These are phyloP conservation scores for Malus hybrid DNA, from an alignment of 331 rosid species.

Conservation along the genomic window DNA sequence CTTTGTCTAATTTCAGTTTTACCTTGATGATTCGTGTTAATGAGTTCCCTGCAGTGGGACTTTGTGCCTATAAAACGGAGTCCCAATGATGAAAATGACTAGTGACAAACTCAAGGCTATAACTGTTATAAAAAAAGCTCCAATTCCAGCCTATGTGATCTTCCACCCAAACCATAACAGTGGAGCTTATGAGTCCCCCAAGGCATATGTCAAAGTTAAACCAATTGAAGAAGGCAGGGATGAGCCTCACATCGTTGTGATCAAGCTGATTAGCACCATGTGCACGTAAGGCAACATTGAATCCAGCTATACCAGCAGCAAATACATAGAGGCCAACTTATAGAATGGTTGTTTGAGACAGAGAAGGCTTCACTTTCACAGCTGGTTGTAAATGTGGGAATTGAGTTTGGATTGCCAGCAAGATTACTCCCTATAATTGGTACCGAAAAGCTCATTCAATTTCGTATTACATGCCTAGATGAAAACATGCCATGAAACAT, in stretches of 20 bases:
- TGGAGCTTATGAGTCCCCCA: conserved; percentile 13
- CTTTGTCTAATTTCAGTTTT: background rate
- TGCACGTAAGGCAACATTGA: conserved; percentile 28
- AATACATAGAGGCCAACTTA: conserved; percentile 18
- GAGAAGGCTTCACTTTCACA: background rate
- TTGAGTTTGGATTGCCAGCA: conserved; percentile 29
- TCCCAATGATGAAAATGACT: conserved; percentile 12
- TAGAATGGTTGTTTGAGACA: conserved; percentile 14
- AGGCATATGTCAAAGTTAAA: conserved; percentile 19
- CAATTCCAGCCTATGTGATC: conserved; percentile 19
- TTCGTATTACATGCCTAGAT: background rate
- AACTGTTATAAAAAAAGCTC: conserved; percentile 4
- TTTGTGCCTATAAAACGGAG: conserved; percentile 15
- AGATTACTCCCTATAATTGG: background rate
- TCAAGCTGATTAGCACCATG: conserved; percentile 45
- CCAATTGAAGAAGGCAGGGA: conserved; percentile 41
- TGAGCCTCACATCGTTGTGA: conserved; percentile 8
- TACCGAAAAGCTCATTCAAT: background rate
- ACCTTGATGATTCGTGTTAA: conserved; percentile 23
- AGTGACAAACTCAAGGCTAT: conserved; percentile 4
- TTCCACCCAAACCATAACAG: conserved; percentile 17
- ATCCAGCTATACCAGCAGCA: conserved; percentile 30
- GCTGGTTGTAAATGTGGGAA: background rate
- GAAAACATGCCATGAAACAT: too few species aligned
- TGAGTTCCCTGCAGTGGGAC: conserved; percentile 23